Evolutionary conservation across 495 filamentous ascomycete species (phyloP).

Genomic region (Hyaloscypha hepaticicola): DNA sequence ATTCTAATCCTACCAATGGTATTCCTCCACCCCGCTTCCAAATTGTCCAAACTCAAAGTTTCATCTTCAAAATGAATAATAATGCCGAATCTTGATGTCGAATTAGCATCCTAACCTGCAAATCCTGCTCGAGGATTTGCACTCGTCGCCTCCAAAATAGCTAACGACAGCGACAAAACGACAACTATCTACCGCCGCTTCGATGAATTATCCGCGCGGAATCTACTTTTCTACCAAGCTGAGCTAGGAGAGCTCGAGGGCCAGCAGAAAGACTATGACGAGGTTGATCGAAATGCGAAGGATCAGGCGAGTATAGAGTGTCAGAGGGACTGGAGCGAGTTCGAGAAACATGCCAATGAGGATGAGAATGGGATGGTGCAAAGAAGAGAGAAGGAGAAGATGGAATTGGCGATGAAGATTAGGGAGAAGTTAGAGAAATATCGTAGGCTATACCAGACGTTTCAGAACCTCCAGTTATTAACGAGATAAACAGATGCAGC

Average conservation of each 20-base stretch:
- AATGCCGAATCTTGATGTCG: no score
- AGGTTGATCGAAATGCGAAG: neutral
- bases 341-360: neutral
- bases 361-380: neutral
- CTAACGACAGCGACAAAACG: slow-evolving; percentile 1
- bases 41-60: no score
- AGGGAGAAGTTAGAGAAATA: slow-evolving; percentile 16
- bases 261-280: slow-evolving; percentile 3
- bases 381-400: neutral
- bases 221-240: slow-evolving; percentile 6
- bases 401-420: slow-evolving; percentile 15
- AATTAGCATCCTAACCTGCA: neutral
- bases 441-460: neutral
- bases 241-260: slow-evolving; percentile 10
- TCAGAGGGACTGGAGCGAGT: slow-evolving; percentile 10
- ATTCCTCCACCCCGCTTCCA: no score
- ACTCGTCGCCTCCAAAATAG: slow-evolving; percentile 2
- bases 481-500: neutral
- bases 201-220: slow-evolving; percentile 5
- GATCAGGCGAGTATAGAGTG: slow-evolving; percentile 6
- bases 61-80: no score
- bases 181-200: slow-evolving; percentile 14
- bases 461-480: neutral
- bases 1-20: no score
- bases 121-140: neutral